These are phyloP conservation scores for Tulasnella sp. DNA, from an alignment of 768 basidiomycete genomes.

Conservation along the genomic window DNA sequence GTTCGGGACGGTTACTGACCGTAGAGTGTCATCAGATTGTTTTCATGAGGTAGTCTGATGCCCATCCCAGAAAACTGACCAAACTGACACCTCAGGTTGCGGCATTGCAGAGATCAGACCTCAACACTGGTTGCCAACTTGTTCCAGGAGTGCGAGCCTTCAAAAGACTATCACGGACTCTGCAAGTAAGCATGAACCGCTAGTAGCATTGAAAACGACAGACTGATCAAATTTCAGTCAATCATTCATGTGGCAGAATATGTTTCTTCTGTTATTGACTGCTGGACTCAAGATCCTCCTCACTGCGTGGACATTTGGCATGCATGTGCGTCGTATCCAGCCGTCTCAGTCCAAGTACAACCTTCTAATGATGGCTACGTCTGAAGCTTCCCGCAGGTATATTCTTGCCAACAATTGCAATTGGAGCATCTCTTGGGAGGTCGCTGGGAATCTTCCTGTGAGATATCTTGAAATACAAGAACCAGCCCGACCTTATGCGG, in stretches of 20 bases:
- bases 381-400: slow-evolving; percentile 70
- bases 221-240: slow-evolving; percentile 45
- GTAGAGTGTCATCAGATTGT: slow-evolving; percentile 48
- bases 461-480: slow-evolving; percentile 33
- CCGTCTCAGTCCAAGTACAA: not conserved
- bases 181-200: slow-evolving; percentile 60
- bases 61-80: not conserved
- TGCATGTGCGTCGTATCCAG: slow-evolving; percentile 52
- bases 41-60: slow-evolving; percentile 51
- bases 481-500: not conserved
- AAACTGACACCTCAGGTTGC: not conserved
- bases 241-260: slow-evolving; percentile 61
- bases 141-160: slow-evolving; percentile 74
- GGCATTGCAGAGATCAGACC: slow-evolving; percentile 53
- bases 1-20: not conserved
- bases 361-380: slow-evolving; percentile 7
- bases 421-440: slow-evolving; percentile 68
- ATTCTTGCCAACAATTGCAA: slow-evolving; percentile 70
- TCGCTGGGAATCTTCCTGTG: slow-evolving; percentile 67
- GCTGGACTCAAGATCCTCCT: slow-evolving; percentile 58
- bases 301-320: slow-evolving; percentile 75
- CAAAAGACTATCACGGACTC: slow-evolving; percentile 66
- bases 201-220: not conserved
- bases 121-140: slow-evolving; percentile 81
- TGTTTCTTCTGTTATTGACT: slow-evolving; percentile 62